phyloP scores from a whole-genome alignment of 352 stramenopile genomes.

The Pythium oligandrum region DNA sequence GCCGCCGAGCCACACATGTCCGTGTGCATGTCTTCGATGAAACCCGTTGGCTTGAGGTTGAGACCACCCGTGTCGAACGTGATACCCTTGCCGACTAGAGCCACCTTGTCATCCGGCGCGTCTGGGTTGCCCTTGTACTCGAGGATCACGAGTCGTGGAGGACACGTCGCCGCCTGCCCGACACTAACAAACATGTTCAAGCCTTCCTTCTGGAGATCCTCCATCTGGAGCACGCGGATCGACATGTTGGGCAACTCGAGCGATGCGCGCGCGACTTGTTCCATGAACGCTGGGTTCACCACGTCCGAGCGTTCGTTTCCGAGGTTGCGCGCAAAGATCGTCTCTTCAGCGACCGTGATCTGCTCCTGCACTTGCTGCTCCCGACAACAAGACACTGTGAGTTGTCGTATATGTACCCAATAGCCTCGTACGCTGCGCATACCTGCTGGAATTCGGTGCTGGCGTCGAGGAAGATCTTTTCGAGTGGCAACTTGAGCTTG shows the following conservation, averaged over 20 bases:
- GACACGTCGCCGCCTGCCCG: slow-evolving; percentile 60
- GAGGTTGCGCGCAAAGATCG: slow-evolving; percentile 81
- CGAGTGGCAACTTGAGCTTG: slow-evolving; percentile 61
- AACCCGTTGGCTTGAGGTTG: slow-evolving; percentile 91
- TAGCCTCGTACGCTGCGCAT: not conserved
- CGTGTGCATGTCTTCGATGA: slow-evolving; percentile 91
- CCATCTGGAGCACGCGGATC: slow-evolving; percentile 69
- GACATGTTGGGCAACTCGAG: slow-evolving; percentile 75
- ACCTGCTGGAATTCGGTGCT: slow-evolving; percentile 56
- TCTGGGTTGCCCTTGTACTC: slow-evolving; percentile 73
- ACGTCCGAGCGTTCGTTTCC: slow-evolving; percentile 79
- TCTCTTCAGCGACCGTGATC: slow-evolving; percentile 66
- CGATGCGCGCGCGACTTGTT: slow-evolving; percentile 59
- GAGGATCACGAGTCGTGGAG: slow-evolving; percentile 81
- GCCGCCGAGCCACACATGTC: slow-evolving; percentile 90
- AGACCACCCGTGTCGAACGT: slow-evolving; percentile 95
- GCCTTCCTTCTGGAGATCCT: slow-evolving; percentile 68
- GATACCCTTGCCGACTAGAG: slow-evolving; percentile 92
- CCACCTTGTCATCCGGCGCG: slow-evolving; percentile 52
- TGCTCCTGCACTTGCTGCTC: slow-evolving; percentile 57
- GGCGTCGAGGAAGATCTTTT: slow-evolving; percentile 58
- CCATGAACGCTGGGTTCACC: slow-evolving; percentile 77
- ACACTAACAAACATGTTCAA: slow-evolving; percentile 87
- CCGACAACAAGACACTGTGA: not conserved
- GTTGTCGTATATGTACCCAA: not conserved